phyloP scores from a whole-genome alignment of 192 early-diverging fungal species.

The Irineochytrium annulatum region DNA sequence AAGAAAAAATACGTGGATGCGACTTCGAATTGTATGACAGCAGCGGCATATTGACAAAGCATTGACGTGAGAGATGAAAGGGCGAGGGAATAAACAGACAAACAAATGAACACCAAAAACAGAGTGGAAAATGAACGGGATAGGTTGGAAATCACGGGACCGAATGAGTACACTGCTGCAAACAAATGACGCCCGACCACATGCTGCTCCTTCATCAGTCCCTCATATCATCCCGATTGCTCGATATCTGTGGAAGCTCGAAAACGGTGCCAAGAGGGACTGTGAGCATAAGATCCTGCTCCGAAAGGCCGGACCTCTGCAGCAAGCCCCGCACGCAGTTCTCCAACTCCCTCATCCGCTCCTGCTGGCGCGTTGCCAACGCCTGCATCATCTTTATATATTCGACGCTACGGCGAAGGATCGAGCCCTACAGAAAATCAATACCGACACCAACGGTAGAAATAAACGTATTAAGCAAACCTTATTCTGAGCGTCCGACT shows the following conservation, averaged over 20 bases:
- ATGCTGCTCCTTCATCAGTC: too few species aligned
- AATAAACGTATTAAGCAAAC: conserved; percentile 30
- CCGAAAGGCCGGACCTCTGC: conserved; percentile 40
- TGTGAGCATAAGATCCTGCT: conserved; percentile 43
- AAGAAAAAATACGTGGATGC: too few species aligned
- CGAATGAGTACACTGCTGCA: too few species aligned
- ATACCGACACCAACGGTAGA: neutral
- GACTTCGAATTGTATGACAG: too few species aligned
- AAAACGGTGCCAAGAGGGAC: conserved; percentile 45
- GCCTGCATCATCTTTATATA: conserved; percentile 81
- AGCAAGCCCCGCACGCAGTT: conserved; percentile 36
- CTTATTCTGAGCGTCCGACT: conserved; percentile 71
- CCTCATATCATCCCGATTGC: too few species aligned
- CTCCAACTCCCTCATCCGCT: conserved; percentile 72
- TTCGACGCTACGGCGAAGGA: conserved; percentile 88
- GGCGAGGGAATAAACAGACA: too few species aligned
- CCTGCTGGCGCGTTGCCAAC: conserved; percentile 58
- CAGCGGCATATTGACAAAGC: too few species aligned
- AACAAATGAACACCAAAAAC: too few species aligned
- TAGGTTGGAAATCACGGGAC: too few species aligned
- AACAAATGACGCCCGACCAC: too few species aligned
- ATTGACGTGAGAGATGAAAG: too few species aligned
- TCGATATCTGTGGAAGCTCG: conserved; percentile 36
- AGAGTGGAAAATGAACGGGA: too few species aligned
- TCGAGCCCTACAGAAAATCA: conserved; percentile 83